Conservation (phyloP, 129 eudicot genomes). For the Flaveria sonorensis region DNA sequence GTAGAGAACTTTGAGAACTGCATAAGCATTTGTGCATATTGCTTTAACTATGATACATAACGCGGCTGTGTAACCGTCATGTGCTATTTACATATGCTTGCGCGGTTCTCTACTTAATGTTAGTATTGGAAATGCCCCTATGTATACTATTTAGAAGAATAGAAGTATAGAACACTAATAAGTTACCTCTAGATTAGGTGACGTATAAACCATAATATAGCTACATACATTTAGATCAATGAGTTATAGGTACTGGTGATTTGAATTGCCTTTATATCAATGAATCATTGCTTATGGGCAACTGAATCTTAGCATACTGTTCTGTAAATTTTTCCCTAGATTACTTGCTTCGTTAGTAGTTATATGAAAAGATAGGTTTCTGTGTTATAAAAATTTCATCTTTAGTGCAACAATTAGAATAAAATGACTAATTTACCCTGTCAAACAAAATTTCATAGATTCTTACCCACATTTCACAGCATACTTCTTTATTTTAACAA, state of each 20-base stretch:
- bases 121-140: background rate
- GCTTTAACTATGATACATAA: background rate
- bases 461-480: background rate
- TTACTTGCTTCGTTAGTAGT: background rate
- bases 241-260: background rate
- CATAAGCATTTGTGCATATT: background rate
- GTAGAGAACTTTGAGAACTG: no score
- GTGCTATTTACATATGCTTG: background rate
- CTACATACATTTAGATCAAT: background rate
- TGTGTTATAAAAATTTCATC: background rate
- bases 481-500: background rate
- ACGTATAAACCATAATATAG: background rate
- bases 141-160: background rate
- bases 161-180: background rate
- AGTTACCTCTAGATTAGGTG: background rate
- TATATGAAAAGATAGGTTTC: background rate
- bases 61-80: background rate
- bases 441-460: background rate
- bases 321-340: background rate
- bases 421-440: background rate
- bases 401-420: background rate
- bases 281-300: background rate
- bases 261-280: background rate
- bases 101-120: background rate
- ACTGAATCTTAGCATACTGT: background rate